phyloP scores from a whole-genome alignment of 805 yeast genomes.

The Candida cerambycidarum region DNA sequence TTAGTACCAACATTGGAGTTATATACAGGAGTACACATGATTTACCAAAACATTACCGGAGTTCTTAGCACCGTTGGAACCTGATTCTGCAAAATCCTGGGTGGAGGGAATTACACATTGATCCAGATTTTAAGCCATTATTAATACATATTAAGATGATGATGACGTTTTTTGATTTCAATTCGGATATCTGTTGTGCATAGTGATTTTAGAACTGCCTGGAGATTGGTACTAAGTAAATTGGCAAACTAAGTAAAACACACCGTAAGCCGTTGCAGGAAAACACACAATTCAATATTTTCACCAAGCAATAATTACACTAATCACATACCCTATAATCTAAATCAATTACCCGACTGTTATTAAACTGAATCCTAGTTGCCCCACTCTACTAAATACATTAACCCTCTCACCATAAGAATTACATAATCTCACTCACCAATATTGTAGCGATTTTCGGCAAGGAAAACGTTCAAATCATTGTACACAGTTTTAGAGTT shows the following conservation, averaged over 20 bases:
- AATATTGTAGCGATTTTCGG: conserved; percentile 6
- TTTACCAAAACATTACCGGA: not conserved
- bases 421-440: conserved; percentile 1
- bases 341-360: no score
- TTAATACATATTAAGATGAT: no score
- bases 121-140: no score
- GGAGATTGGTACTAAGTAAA: no score
- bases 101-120: not conserved
- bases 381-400: not conserved
- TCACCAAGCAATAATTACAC: no score
- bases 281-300: no score
- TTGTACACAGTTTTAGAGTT: not conserved
- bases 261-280: no score
- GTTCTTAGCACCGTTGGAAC: conserved; percentile 1
- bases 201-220: no score
- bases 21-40: not conserved
- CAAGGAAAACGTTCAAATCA: conserved; percentile 5
- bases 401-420: not conserved
- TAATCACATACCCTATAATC: no score
- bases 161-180: no score
- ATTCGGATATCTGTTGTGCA: no score
- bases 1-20: not conserved
- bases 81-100: not conserved
- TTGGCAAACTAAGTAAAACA: no score
- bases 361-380: not conserved